A percentile compares a stretch with the other conserved stretches of the same genome.
These are phyloP conservation scores for Rhodotorula mucilaginosa DNA, from an alignment of 1,284 basidiomycete genomes.

Conservation along the genomic window DNA sequence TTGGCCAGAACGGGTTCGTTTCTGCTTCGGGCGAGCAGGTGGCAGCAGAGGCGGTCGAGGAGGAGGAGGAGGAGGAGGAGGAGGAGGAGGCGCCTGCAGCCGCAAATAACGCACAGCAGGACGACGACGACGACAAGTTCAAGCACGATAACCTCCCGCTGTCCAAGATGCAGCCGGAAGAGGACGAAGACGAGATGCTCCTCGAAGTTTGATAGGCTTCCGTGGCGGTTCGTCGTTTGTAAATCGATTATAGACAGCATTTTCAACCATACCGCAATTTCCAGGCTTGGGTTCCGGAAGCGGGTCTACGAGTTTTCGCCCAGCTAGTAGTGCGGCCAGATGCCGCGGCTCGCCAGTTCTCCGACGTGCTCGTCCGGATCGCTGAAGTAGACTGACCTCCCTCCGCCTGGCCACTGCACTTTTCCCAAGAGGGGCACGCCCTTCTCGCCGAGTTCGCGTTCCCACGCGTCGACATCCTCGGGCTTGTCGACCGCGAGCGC, in stretches of 20 bases:
- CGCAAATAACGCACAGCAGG: not conserved
- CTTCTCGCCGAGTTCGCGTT: constrained; percentile 10
- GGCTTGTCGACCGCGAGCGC: constrained; percentile 29
- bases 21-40: constrained; percentile 20
- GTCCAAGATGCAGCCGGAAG: constrained; percentile 25
- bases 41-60: not conserved
- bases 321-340: constrained; percentile 30
- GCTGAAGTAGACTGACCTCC: constrained; percentile 29
- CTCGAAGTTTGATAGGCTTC: constrained; percentile 28
- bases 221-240: not conserved
- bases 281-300: too few species aligned
- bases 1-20: constrained; percentile 20
- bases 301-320: too few species aligned
- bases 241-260: not conserved
- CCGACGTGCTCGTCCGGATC: constrained; percentile 32
- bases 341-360: constrained; percentile 29
- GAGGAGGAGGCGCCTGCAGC: not conserved
- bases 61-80: not conserved
- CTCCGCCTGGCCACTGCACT: constrained; percentile 30
- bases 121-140: constrained; percentile 5
- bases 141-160: constrained; percentile 21
- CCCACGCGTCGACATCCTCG: constrained; percentile 29
- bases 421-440: constrained; percentile 11
- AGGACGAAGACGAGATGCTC: constrained; percentile 43
- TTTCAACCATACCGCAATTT: not conserved